A percentile compares a stretch with the other conserved stretches of the same genome.
Evolutionary conservation across 2,329 filamentous ascomycete species (phyloP).

Genomic region (Plenodomus biglobosus): DNA sequence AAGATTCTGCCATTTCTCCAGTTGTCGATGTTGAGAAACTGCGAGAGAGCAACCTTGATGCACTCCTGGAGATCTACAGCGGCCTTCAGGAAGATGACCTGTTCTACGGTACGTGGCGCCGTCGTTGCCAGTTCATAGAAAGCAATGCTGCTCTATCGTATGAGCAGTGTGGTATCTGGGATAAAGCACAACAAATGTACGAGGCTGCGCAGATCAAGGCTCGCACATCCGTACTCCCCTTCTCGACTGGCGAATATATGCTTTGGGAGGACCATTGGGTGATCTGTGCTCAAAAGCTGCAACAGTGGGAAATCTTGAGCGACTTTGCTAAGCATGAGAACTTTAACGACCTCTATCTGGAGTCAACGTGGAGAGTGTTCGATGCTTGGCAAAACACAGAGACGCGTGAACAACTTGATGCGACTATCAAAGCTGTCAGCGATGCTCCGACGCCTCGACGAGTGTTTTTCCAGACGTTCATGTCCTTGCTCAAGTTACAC

Average conservation of each 20-base stretch:
- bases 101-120: slow-evolving; percentile 96
- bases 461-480: slow-evolving; percentile 98
- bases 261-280: slow-evolving; percentile 99
- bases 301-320: slow-evolving; percentile 97
- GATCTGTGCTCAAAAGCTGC: slow-evolving; percentile 93
- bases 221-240: slow-evolving; percentile 90
- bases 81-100: slow-evolving; percentile 91
- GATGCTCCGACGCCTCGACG: slow-evolving; percentile 92
- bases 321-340: slow-evolving; percentile 99
- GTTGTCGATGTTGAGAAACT: slow-evolving; percentile 81
- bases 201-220: slow-evolving; percentile 97
- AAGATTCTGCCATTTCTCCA: slow-evolving; percentile 83
- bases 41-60: slow-evolving; percentile 92
- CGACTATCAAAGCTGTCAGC: slow-evolving; percentile 94
- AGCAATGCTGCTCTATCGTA: slow-evolving; percentile 97
- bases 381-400: slow-evolving; percentile 91
- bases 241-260: slow-evolving; percentile 96
- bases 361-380: slow-evolving; percentile 92
- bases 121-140: slow-evolving; percentile 93
- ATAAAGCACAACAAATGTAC: slow-evolving; percentile 96
- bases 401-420: slow-evolving; percentile 85
- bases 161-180: slow-evolving; percentile 99
- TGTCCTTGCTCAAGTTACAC: slow-evolving; percentile 92
- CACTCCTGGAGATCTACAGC: slow-evolving; percentile 89
- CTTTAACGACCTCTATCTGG: slow-evolving; percentile 90